A percentile compares a stretch with the other conserved stretches of the same genome.
Conservation (phyloP, 192 early-diverging fungal genomes). For the Haplosporangium gracile region DNA sequence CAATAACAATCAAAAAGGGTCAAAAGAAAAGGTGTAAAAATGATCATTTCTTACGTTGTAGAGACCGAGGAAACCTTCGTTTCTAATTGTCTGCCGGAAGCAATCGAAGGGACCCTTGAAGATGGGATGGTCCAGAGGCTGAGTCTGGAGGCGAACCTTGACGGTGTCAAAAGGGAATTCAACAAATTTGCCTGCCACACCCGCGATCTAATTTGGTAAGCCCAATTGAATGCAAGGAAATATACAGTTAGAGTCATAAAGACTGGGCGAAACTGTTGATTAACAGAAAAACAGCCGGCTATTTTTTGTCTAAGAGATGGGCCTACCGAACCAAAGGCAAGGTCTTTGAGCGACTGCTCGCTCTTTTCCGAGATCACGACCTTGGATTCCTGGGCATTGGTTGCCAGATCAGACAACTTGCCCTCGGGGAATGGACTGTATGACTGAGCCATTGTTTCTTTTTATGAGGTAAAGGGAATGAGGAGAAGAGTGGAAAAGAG, state of each 20-base stretch:
- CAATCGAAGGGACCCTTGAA: slow-evolving; percentile 90
- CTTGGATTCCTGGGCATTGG: slow-evolving; percentile 42
- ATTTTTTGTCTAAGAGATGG: background rate
- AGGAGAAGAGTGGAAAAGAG: background rate
- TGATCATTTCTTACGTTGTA: slow-evolving; percentile 77
- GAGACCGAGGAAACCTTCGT: slow-evolving; percentile 87
- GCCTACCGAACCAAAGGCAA: slow-evolving; percentile 54
- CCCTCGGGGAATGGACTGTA: slow-evolving; percentile 46
- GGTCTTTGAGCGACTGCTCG: slow-evolving; percentile 53
- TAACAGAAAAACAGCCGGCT: background rate
- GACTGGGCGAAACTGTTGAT: background rate
- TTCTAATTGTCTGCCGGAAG: slow-evolving; percentile 75
- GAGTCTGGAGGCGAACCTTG: slow-evolving; percentile 93
- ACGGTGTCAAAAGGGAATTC: slow-evolving; percentile 98
- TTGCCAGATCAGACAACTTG: slow-evolving; percentile 48
- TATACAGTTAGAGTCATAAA: background rate
- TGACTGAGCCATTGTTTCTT: slow-evolving; percentile 43
- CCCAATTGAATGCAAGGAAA: background rate
- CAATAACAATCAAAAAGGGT: too few species aligned
- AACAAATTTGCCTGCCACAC: slow-evolving; percentile 92
- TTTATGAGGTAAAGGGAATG: slow-evolving; percentile 11
- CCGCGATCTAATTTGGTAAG: slow-evolving; percentile 72
- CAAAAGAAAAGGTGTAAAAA: background rate
- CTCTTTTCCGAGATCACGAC: slow-evolving; percentile 53
- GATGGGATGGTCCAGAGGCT: slow-evolving; percentile 70